phyloP scores from a whole-genome alignment of 768 basidiomycete genomes.

The Suillus luteus region DNA sequence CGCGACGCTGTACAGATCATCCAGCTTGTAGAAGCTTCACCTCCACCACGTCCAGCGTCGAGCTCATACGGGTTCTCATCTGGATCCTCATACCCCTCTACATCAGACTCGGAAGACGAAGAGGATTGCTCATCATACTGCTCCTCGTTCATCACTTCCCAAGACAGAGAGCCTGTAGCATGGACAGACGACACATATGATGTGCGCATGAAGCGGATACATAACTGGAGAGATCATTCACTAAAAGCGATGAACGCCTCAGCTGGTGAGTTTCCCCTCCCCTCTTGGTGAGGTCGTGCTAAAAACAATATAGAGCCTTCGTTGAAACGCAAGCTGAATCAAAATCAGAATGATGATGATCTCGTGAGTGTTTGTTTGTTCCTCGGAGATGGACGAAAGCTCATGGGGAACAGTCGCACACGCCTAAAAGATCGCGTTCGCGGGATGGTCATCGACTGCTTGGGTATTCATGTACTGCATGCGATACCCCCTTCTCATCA shows the following conservation, averaged over 20 bases:
- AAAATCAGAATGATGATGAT: constrained; percentile 44
- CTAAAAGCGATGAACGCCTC: constrained; percentile 44
- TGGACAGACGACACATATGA: constrained; percentile 52
- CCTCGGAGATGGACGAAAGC: constrained; percentile 11
- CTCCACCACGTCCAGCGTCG: constrained; percentile 48
- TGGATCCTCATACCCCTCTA: constrained; percentile 37
- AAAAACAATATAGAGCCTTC: constrained; percentile 21
- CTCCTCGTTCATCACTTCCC: constrained; percentile 57
- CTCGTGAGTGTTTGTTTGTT: constrained; percentile 31
- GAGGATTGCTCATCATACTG: constrained; percentile 71
- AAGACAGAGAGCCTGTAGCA: constrained; percentile 23
- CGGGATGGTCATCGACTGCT: constrained; percentile 42
- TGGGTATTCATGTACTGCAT: constrained; percentile 72
- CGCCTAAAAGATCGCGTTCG: constrained; percentile 59
- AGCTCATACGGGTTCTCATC: constrained; percentile 44
- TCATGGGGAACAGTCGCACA: constrained; percentile 46
- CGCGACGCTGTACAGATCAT: constrained; percentile 59
- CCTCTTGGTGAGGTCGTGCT: constrained; percentile 2
- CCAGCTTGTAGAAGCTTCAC: constrained; percentile 68
- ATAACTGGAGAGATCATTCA: constrained; percentile 68
- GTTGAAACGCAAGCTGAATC: constrained; percentile 48
- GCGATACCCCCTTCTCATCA: constrained; percentile 66
- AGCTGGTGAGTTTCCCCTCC: constrained; percentile 38
- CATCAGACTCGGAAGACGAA: constrained; percentile 38
- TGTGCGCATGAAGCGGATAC: constrained; percentile 64